Conservation (phyloP, 73 alveolate species). For the Paramecium sexaurelia region DNA sequence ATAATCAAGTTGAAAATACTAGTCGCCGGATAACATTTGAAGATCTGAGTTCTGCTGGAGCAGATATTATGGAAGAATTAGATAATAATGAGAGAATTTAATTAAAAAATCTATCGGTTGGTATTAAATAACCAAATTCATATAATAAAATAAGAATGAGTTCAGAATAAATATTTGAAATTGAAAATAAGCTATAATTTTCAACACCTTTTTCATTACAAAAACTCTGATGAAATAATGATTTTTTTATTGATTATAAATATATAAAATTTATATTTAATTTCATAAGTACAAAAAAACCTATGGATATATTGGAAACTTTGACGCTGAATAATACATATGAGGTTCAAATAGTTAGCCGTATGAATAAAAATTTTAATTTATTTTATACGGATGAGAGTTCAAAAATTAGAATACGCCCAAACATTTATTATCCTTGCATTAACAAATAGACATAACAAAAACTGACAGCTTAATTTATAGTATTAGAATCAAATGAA, state of each 20-base stretch:
- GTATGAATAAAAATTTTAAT: no score
- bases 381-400: no score
- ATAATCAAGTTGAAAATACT: background rate
- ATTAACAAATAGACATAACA: no score
- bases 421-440: no score
- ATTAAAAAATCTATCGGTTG: background rate
- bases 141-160: background rate
- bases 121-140: slow-evolving; percentile 16
- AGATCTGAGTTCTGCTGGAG: slow-evolving; percentile 36
- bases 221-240: background rate
- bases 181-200: background rate
- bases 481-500: no score
- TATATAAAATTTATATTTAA: background rate
- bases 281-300: background rate
- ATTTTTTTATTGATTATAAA: background rate
- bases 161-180: slow-evolving; percentile 1
- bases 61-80: slow-evolving; percentile 24
- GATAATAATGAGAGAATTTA: background rate
- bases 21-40: slow-evolving; percentile 28
- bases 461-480: no score
- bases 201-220: background rate
- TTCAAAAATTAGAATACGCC: no score
- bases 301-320: no score
- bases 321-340: no score
- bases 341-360: no score